A percentile compares a stretch with the other conserved stretches of the same genome.
Evolutionary conservation across 495 filamentous ascomycete genomes (phyloP).

Genomic region (Hypoxylon perforatum): DNA sequence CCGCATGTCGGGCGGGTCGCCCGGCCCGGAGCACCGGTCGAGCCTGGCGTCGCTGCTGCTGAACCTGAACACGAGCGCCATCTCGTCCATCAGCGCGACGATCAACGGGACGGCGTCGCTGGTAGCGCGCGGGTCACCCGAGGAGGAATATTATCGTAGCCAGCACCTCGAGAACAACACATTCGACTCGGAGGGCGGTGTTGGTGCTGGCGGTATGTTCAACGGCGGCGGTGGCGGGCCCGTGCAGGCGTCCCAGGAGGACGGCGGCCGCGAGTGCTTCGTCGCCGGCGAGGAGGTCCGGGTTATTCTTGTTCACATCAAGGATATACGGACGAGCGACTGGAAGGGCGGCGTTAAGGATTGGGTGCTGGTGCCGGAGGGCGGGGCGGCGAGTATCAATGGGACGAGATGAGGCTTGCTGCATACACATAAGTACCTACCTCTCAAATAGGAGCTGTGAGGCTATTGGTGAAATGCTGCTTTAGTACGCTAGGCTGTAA

Average conservation of each 20-base stretch:
- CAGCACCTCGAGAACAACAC: slow-evolving; percentile 93
- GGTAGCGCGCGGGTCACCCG: slow-evolving; percentile 74
- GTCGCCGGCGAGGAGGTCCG: slow-evolving; percentile 76
- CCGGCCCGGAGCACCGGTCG: slow-evolving; percentile 70
- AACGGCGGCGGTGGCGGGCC: slow-evolving; percentile 26
- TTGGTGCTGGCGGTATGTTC: slow-evolving; percentile 43
- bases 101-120: slow-evolving; percentile 86
- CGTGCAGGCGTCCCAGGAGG: slow-evolving; percentile 50
- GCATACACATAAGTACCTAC: background rate
- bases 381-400: slow-evolving; percentile 37
- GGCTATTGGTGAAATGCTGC: background rate
- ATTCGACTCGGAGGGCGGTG: slow-evolving; percentile 67
- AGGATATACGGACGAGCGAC: slow-evolving; percentile 80
- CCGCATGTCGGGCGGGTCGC: slow-evolving; percentile 67
- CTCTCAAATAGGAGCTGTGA: background rate
- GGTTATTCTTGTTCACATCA: slow-evolving; percentile 78
- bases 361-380: slow-evolving; percentile 70
- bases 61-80: slow-evolving; percentile 86
- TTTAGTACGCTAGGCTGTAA: too few species aligned
- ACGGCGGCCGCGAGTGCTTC: slow-evolving; percentile 66
- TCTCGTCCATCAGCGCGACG: slow-evolving; percentile 92
- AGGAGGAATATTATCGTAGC: slow-evolving; percentile 83
- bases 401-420: slow-evolving; percentile 38
- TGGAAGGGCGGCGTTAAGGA: slow-evolving; percentile 84
- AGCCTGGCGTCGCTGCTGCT: slow-evolving; percentile 83